Evolutionary conservation across 192 early-diverging fungal genomes (phyloP).

Genomic region (Entomortierella chlamydospora): DNA sequence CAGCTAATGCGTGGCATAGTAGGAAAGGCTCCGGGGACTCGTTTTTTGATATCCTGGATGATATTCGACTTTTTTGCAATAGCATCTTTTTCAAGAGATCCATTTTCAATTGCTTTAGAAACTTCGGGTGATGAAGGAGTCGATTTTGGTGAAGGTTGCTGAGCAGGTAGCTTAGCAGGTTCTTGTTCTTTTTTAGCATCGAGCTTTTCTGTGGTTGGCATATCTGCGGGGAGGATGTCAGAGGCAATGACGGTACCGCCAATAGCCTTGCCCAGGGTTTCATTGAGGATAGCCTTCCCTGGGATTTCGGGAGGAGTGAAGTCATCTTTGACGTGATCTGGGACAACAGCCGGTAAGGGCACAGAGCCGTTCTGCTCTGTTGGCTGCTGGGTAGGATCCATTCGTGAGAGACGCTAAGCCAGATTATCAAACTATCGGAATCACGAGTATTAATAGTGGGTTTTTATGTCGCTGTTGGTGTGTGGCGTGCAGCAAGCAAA

Average conservation of each 20-base stretch:
- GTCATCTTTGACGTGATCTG: constrained; percentile 14
- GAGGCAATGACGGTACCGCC: constrained; percentile 43
- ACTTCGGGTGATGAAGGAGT: neutral
- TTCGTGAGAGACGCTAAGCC: neutral
- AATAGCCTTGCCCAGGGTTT: constrained; percentile 32
- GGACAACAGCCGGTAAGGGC: constrained; percentile 12
- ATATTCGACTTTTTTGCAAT: constrained; percentile 5
- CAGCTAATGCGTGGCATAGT: constrained; percentile 35
- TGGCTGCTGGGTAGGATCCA: constrained; percentile 23
- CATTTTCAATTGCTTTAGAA: neutral
- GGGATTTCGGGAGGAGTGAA: constrained; percentile 16
- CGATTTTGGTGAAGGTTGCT: neutral
- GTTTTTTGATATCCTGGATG: constrained; percentile 18
- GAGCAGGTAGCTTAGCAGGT: neutral
- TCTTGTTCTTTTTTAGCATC: constrained; percentile 5
- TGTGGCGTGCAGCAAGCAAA: too few species aligned
- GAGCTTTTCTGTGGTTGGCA: constrained; percentile 21
- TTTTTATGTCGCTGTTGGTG: too few species aligned
- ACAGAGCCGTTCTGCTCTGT: constrained; percentile 14
- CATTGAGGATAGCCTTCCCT: constrained; percentile 23
- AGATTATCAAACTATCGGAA: neutral
- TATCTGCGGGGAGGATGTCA: constrained; percentile 30
- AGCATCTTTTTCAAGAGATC: constrained; percentile 2
- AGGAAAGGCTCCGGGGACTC: constrained; percentile 33
- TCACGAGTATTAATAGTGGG: neutral